phyloP scores from a whole-genome alignment of 2,329 filamentous ascomycete species.

The Claviceps sp. region DNA sequence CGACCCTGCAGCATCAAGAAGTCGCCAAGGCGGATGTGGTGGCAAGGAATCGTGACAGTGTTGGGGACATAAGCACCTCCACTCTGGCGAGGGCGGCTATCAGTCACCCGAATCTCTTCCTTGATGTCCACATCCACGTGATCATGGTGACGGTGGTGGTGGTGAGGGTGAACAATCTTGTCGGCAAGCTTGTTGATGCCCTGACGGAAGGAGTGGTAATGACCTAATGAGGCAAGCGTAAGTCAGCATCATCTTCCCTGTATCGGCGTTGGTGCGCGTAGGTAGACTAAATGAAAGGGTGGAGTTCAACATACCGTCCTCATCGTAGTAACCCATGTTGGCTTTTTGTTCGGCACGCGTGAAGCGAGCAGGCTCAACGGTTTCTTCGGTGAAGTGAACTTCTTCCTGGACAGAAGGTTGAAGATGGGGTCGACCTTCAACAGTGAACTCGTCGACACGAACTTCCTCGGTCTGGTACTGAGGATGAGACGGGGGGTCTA shows the following conservation, averaged over 20 bases:
- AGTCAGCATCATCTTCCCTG: conserved; percentile 7
- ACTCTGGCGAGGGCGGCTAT: conserved; percentile 15
- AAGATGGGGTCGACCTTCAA: conserved; percentile 20
- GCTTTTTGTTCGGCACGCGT: conserved; percentile 29
- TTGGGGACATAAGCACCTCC: conserved; percentile 41
- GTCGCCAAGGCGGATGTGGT: conserved; percentile 98
- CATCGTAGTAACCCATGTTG: conserved; percentile 56
- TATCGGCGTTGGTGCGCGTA: conserved; percentile 3
- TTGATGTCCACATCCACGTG: conserved; percentile 34
- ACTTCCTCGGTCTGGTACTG: conserved; percentile 18
- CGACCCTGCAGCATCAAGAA: conserved; percentile 98
- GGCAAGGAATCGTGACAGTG: conserved; percentile 96
- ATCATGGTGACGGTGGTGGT: conserved; percentile 28
- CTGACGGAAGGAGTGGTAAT: conserved; percentile 46
- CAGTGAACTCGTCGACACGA: conserved; percentile 23
- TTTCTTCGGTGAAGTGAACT: conserved; percentile 50
- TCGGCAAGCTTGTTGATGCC: conserved; percentile 44
- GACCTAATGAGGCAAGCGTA: conserved; percentile 25
- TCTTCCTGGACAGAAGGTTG: conserved; percentile 39
- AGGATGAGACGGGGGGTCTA: conserved; percentile 20
- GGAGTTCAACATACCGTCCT: conserved; percentile 35
- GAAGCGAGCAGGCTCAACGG: conserved; percentile 41
- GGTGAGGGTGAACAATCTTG: conserved; percentile 35
- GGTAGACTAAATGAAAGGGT: not conserved
- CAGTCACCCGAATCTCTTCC: conserved; percentile 12